These are phyloP conservation scores for Echinochloa phyllopogon DNA, from an alignment of 176 grass and related monocot species.

Conservation along the genomic window DNA sequence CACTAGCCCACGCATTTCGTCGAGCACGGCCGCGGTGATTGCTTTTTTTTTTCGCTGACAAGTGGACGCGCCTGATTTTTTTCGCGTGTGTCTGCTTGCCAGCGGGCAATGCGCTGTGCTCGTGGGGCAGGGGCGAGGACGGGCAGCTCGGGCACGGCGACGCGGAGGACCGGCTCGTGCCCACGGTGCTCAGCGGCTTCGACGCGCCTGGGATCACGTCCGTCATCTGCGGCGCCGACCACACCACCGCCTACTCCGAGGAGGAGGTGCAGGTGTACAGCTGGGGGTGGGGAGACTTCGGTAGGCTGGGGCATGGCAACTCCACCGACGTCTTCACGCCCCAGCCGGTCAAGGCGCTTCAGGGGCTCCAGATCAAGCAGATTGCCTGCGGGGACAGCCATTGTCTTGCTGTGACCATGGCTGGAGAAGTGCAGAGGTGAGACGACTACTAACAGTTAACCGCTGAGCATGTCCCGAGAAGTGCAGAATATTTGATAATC, in stretches of 20 bases:
- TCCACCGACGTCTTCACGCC: constrained; percentile 97
- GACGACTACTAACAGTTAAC: background rate
- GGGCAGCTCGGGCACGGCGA: constrained; percentile 97
- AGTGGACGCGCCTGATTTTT: background rate
- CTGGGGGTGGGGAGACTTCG: constrained; percentile 99
- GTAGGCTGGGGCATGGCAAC: constrained; percentile 91
- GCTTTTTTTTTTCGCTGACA: background rate
- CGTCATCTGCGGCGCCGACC: constrained; percentile 94
- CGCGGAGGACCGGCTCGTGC: constrained; percentile 86
- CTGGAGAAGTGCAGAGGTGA: constrained; percentile 87
- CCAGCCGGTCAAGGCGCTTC: constrained; percentile 86
- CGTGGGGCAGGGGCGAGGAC: constrained; percentile 98
- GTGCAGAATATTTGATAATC: background rate
- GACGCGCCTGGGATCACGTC: constrained; percentile 64
- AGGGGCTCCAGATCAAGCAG: constrained; percentile 93
- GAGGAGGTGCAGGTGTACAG: constrained; percentile 82
- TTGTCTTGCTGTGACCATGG: constrained; percentile 87
- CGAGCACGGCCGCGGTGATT: background rate
- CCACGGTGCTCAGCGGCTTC: constrained; percentile 77
- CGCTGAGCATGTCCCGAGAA: background rate
- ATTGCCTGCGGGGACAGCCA: constrained; percentile 98
- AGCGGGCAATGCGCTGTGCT: constrained; percentile 88
- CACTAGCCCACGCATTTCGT: background rate
- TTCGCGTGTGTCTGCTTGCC: constrained; percentile 23
- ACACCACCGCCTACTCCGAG: constrained; percentile 93